phyloP scores from a whole-genome alignment of 495 filamentous ascomycete genomes.

The Podospora tetraspora region DNA sequence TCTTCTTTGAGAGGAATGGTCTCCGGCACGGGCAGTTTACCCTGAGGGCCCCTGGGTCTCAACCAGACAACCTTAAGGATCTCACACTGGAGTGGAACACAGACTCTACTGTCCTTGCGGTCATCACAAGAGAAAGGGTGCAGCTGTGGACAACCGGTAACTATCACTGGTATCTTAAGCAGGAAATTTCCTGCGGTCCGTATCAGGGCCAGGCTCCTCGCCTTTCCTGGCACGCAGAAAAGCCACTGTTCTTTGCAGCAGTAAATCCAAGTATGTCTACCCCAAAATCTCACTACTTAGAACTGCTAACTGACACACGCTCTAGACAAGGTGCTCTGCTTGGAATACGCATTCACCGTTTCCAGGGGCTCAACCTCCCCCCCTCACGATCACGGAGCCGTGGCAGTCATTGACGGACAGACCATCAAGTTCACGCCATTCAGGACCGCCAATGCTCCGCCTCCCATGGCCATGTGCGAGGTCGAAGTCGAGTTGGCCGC shows the following conservation, averaged over 20 bases:
- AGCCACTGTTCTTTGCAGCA: constrained; percentile 59
- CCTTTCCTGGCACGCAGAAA: constrained; percentile 77
- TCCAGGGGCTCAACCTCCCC: constrained; percentile 59
- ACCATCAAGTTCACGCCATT: constrained; percentile 80
- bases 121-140: constrained; percentile 64
- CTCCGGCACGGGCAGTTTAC: constrained; percentile 89
- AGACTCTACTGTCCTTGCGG: constrained; percentile 85
- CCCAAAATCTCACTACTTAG: constrained; percentile 4
- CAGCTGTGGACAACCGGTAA: constrained; percentile 98
- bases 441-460: constrained; percentile 76
- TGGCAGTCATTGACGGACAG: constrained; percentile 84
- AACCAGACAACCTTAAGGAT: constrained; percentile 48
- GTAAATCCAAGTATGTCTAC: constrained; percentile 37
- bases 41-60: constrained; percentile 57
- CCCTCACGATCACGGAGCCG: constrained; percentile 73
- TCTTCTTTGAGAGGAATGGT: constrained; percentile 96
- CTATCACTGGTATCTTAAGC: constrained; percentile 98
- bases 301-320: constrained; percentile 20
- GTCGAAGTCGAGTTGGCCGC: constrained; percentile 56
- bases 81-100: constrained; percentile 78
- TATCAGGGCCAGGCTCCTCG: constrained; percentile 16
- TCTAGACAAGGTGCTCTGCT: constrained; percentile 48
- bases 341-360: constrained; percentile 67
- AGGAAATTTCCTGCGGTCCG: constrained; percentile 58
- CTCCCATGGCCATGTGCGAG: constrained; percentile 85